phyloP scores from a whole-genome alignment of 2,329 filamentous ascomycete species.

The Alternaria sp. region DNA sequence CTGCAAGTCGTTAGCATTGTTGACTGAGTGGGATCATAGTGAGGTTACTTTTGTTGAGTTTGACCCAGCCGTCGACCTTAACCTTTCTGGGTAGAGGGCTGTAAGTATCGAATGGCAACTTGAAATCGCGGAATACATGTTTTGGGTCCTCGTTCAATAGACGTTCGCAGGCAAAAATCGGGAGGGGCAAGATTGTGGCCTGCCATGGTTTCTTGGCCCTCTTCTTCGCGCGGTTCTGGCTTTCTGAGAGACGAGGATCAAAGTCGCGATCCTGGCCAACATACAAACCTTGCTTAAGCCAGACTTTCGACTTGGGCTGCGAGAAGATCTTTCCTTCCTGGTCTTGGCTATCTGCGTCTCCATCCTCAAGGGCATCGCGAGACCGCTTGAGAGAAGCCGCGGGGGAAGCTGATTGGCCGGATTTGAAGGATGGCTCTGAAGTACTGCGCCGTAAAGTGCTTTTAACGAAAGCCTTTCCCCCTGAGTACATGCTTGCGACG shows the following conservation, averaged over 20 bases:
- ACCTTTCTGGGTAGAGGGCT: constrained; percentile 85
- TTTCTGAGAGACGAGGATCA: constrained; percentile 55
- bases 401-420: constrained; percentile 17
- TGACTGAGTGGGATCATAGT: constrained; percentile 1
- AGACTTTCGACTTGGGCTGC: constrained; percentile 69
- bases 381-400: constrained; percentile 30
- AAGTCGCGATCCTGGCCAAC: constrained; percentile 71
- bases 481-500: constrained; percentile 43
- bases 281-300: constrained; percentile 83
- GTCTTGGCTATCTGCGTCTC: constrained; percentile 19
- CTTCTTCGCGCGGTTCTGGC: constrained; percentile 49
- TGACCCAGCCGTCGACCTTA: constrained; percentile 91
- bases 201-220: constrained; percentile 47
- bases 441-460: constrained; percentile 36
- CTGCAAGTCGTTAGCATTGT: constrained; percentile 54
- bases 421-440: constrained; percentile 32
- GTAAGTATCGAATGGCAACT: constrained; percentile 88
- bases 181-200: constrained; percentile 71
- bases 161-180: constrained; percentile 78
- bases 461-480: constrained; percentile 45
- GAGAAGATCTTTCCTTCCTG: constrained; percentile 27
- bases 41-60: constrained; percentile 83
- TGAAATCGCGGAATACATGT: constrained; percentile 72
- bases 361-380: constrained; percentile 27
- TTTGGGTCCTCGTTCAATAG: constrained; percentile 66